A percentile compares a stretch with the other conserved stretches of the same genome.
phyloP scores from a whole-genome alignment of 441 rosid species.

The Mallotus japonicus region DNA sequence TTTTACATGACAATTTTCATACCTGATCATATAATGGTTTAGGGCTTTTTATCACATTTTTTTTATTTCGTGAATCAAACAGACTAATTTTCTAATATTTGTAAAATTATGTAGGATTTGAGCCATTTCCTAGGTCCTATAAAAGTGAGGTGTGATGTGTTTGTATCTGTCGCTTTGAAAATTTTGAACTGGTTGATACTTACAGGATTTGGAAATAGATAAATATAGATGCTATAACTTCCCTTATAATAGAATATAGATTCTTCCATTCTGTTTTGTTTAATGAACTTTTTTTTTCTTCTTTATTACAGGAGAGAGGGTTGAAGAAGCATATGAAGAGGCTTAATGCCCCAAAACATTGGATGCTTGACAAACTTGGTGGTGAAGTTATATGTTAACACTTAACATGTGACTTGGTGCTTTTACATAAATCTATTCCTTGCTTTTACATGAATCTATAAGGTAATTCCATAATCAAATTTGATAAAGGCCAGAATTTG shows the following conservation, averaged over 20 bases:
- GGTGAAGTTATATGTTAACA: constrained; percentile 56
- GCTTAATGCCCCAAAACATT: constrained; percentile 56
- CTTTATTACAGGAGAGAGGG: constrained; percentile 30
- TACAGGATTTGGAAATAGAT: not conserved
- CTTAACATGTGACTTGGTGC: not conserved
- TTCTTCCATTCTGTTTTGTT: not conserved
- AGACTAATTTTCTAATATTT: too few relatives aligned
- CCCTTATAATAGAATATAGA: not conserved
- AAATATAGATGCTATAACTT: not conserved
- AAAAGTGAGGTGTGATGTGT: too few relatives aligned
- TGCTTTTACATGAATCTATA: too few relatives aligned
- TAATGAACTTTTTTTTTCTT: not conserved
- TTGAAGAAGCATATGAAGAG: constrained; percentile 37
- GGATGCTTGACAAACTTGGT: constrained; percentile 61
- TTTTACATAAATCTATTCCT: not conserved
- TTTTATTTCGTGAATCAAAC: too few relatives aligned
- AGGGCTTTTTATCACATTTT: too few relatives aligned
- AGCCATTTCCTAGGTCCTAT: too few relatives aligned
- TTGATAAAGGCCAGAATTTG: not conserved
- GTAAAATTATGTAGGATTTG: too few relatives aligned
- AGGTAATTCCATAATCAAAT: constrained; percentile 37
- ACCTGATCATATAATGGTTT: too few relatives aligned
- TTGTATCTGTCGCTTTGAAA: too few relatives aligned
- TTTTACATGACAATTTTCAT: too few relatives aligned
- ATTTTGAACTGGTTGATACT: too few relatives aligned